Base-by-base conservation (phyloP, 139 green algal genomes). In the Picochlorum sp. region DNA sequence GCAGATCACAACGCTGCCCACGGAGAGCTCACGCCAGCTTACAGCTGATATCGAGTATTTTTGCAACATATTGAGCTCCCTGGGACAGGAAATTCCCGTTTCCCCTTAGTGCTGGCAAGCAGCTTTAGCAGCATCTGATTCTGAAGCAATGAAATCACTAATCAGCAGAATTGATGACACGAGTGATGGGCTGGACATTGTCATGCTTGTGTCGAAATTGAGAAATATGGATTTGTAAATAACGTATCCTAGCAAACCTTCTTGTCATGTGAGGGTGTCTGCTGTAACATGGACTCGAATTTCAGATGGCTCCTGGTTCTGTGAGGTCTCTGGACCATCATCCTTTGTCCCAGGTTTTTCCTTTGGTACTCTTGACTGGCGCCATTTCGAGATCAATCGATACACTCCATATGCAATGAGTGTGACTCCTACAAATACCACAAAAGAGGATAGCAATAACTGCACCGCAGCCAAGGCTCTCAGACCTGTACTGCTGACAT, bases 31-130 rank as follows among this genome's bases (percentile, higher is more conserved):
- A 1, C 70, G 55, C n/a, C 91, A 97, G 82, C 79, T 97, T 49
- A 75, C 82, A 3, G 87, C 88, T 8, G 91, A 97, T 65, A 69
- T 92, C 37, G 91, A 97, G 68, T 97, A 97, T 85, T 90, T 97
- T 34, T 81, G 71, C 67, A 97, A 96, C 63, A 84, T 97, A 26
- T 83, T 96, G 67, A 63, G 67, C 16, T 91, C 91, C 23, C 79
- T 97, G 45, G 83, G 83, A 9, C 78, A 93, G 21, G 63, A 67
- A 15, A 73, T 86, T 20, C 83, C 86, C 8, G 49, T 83, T 3
- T 34, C 56, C 56, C 9, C 74, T 97, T 45, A 73, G 73, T 4
- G 91, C 85, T 76, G 83, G 74, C 86, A 89, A 66, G 74, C 50
- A 68, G 61, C 81, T 63, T 63, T 78, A 47, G 57, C 61, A 0